Evolutionary conservation across 2,329 filamentous ascomycete species (phyloP).

Genomic region (Pseudogymnoascus sp.): DNA sequence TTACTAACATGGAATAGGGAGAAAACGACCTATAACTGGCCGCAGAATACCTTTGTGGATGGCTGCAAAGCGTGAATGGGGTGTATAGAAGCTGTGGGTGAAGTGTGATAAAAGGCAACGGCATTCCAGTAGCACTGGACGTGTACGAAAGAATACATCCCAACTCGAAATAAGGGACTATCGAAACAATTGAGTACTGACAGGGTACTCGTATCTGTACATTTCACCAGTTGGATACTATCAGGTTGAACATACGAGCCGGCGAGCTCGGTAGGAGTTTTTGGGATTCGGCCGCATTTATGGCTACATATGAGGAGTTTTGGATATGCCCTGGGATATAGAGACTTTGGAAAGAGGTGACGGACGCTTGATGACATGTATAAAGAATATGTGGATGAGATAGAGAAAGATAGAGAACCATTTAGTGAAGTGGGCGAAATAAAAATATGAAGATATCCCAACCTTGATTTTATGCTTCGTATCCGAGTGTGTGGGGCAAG

Average conservation of each 20-base stretch:
- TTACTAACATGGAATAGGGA: slow-evolving; percentile 28
- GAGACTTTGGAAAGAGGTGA: not conserved
- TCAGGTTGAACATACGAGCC: not conserved
- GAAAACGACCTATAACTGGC: slow-evolving; percentile 47
- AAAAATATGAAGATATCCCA: not conserved
- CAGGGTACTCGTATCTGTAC: not conserved
- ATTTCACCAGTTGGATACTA: not conserved
- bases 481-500: not conserved
- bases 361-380: not conserved
- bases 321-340: not conserved
- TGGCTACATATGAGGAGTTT: not conserved
- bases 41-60: slow-evolving; percentile 52
- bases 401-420: not conserved
- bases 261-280: not conserved
- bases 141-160: not conserved
- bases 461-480: not conserved
- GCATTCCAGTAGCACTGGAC: not conserved
- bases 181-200: not conserved
- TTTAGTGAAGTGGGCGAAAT: not conserved
- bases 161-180: not conserved
- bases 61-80: slow-evolving; percentile 33
- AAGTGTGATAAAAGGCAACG: not conserved
- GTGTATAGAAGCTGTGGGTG: not conserved
- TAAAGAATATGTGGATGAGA: not conserved
- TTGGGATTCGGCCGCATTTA: not conserved